A percentile compares a stretch with the other conserved stretches of the same genome.
Evolutionary conservation across 352 stramenopile species (phyloP).

Genomic region (Pythium monospermum): DNA sequence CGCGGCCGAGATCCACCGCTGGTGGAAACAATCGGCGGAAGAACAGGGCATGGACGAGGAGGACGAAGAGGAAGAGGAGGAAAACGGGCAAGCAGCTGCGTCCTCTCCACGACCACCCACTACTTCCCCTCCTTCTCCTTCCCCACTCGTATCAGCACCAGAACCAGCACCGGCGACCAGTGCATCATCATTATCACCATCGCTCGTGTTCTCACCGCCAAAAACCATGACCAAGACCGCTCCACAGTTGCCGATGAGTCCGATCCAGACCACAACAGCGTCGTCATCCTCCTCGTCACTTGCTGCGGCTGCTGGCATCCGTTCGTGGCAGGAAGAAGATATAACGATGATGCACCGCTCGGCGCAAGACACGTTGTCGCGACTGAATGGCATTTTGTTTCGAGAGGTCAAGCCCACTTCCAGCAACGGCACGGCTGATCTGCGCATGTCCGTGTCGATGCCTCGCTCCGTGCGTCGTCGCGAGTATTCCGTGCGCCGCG

Average conservation of each 20-base stretch:
- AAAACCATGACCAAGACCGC: constrained; percentile 9
- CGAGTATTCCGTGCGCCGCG: constrained; percentile 46
- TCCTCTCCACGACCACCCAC: neutral
- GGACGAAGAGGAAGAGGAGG: constrained; percentile 14
- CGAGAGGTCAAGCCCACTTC: constrained; percentile 15
- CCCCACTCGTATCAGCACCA: neutral
- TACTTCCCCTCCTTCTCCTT: neutral
- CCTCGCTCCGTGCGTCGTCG: constrained; percentile 43
- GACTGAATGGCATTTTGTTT: constrained; percentile 53
- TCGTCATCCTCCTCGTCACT: neutral
- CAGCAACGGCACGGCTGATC: constrained; percentile 1
- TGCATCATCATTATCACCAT: neutral
- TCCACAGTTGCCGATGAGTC: constrained; percentile 35
- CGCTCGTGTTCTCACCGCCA: neutral
- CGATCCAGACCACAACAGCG: constrained; percentile 42
- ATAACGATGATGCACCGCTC: constrained; percentile 51
- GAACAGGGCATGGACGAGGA: constrained; percentile 17
- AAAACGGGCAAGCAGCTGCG: constrained; percentile 3
- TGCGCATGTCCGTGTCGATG: constrained; percentile 61
- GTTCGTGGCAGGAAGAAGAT: constrained; percentile 45
- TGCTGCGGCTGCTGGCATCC: neutral
- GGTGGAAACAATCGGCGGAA: constrained; percentile 58
- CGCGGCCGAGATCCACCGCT: constrained; percentile 65
- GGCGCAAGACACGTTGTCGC: constrained; percentile 57
- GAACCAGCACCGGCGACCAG: neutral